Conservation (phyloP, 306 rosid species). For the Luffa aegyptiaca region DNA sequence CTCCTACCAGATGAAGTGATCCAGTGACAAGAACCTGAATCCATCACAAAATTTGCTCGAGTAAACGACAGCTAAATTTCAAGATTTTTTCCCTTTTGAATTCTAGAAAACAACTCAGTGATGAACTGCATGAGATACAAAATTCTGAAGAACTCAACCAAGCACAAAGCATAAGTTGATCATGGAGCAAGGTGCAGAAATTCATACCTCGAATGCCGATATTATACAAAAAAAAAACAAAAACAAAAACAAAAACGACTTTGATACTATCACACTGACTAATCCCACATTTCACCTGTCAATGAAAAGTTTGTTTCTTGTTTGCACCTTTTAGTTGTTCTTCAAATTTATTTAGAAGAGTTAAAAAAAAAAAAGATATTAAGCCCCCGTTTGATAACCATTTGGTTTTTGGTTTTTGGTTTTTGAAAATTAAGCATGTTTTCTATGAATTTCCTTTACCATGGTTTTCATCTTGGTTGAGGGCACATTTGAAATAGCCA, state of each 20-base stretch:
- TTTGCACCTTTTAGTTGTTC: neutral
- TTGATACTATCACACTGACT: neutral
- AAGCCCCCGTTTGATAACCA: no score
- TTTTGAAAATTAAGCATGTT: no score
- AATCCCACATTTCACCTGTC: neutral
- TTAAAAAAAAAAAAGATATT: no score
- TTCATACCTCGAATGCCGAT: neutral
- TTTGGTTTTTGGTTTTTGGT: no score
- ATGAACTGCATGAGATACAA: neutral
- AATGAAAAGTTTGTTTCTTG: neutral
- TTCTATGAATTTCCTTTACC: no score
- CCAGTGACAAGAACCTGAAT: slow-evolving; percentile 76
- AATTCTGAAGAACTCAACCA: neutral
- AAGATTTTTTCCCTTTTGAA: neutral
- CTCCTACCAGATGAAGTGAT: slow-evolving; percentile 62
- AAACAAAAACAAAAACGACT: no score
- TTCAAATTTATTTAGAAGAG: neutral
- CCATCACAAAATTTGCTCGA: neutral
- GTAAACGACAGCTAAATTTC: neutral
- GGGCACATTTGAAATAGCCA: no score
- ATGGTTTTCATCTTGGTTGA: no score
- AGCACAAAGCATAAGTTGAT: neutral
- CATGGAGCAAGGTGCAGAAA: neutral
- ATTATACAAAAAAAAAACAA: neutral
- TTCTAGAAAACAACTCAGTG: neutral